These are phyloP conservation scores for Verticillium zaregamsianum DNA, from an alignment of 2,329 filamentous ascomycete genomes.

Conservation along the genomic window DNA sequence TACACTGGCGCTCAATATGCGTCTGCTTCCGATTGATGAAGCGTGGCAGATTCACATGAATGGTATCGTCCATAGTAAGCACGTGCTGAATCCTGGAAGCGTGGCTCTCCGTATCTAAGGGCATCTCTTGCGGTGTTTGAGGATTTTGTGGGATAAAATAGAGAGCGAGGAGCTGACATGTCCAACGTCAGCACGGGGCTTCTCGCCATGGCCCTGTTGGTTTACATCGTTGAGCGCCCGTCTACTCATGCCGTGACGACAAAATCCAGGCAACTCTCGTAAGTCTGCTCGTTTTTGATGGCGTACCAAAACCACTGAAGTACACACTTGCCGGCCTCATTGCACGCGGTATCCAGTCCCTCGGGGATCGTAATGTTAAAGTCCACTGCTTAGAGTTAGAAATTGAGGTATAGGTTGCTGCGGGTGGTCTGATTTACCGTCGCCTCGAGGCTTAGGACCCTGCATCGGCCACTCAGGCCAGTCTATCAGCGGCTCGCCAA, in stretches of 20 bases:
- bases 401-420: slow-evolving; percentile 30
- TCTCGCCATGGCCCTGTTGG: too few species aligned
- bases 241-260: slow-evolving; percentile 2
- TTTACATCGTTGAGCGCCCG: too few species aligned
- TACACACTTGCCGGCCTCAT: slow-evolving; percentile 38
- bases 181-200: too few species aligned
- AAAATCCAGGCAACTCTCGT: slow-evolving; percentile 61
- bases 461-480: slow-evolving; percentile 27
- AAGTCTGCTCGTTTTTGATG: slow-evolving; percentile 51
- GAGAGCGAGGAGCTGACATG: too few species aligned
- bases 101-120: too few species aligned
- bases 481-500: slow-evolving; percentile 42
- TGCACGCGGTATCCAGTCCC: slow-evolving; percentile 39
- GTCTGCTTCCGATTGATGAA: not conserved
- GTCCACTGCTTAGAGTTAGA: too few species aligned
- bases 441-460: slow-evolving; percentile 12
- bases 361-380: slow-evolving; percentile 47
- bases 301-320: slow-evolving; percentile 63
- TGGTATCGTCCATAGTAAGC: not conserved
- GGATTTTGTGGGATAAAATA: too few species aligned
- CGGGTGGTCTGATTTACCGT: slow-evolving; percentile 9
- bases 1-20: slow-evolving; percentile 5
- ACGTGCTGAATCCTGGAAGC: too few species aligned
- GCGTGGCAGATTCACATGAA: slow-evolving; percentile 5
- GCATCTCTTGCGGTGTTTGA: too few species aligned